Conservation (phyloP, 1,284 basidiomycete species). For the Irpex lacteus region DNA sequence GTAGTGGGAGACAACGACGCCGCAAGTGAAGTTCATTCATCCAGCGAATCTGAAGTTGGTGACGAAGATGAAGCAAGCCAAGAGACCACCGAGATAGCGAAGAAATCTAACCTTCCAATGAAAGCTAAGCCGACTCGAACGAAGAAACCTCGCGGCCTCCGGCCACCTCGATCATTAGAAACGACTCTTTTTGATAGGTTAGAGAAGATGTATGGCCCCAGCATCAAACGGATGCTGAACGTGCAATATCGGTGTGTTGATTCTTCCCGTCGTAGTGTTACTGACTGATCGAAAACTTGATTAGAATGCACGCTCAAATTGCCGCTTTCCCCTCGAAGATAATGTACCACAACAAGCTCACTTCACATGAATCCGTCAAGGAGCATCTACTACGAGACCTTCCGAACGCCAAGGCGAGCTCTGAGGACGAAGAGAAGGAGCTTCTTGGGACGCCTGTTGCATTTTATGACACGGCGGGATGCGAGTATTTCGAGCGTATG, state of each 20-base stretch:
- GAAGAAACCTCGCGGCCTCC: conserved; percentile 29
- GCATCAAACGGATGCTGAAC: conserved; percentile 84
- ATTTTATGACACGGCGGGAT: conserved; percentile 93
- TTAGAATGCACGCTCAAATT: conserved; percentile 85
- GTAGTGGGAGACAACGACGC: neutral
- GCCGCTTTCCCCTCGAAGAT: conserved; percentile 84
- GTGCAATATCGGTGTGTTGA: conserved; percentile 76
- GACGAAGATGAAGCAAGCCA: neutral
- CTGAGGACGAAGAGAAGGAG: conserved; percentile 67
- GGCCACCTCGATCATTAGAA: conserved; percentile 76
- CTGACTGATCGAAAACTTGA: neutral
- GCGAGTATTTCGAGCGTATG: conserved; percentile 83
- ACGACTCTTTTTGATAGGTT: conserved; percentile 91
- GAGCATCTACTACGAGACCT: conserved; percentile 73
- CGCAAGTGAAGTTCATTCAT: neutral
- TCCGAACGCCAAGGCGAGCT: conserved; percentile 43
- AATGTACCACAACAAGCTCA: conserved; percentile 76
- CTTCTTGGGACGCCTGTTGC: conserved; percentile 76
- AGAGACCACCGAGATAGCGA: neutral
- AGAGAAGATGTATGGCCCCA: conserved; percentile 81
- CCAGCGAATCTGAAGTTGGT: neutral
- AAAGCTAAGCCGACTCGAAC: neutral
- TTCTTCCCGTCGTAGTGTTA: neutral
- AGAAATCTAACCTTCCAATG: neutral
- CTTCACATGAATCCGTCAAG: conserved; percentile 71